phyloP scores from a whole-genome alignment of 768 basidiomycete species.

The Leccinellum luteum region DNA sequence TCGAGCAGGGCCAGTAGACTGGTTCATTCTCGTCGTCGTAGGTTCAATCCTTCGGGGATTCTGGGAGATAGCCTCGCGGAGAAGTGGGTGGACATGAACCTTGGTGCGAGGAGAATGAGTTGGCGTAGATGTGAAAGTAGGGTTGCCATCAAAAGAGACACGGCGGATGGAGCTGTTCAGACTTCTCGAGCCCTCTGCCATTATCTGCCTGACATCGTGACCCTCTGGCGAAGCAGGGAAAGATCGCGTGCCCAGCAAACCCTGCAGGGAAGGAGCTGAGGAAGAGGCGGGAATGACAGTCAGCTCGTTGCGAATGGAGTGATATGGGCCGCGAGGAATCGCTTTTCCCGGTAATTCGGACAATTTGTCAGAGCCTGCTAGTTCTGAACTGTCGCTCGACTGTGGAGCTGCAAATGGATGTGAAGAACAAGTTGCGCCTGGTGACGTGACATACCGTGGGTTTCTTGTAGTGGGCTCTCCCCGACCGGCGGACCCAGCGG shows the following conservation, averaged over 20 bases:
- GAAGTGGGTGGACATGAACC: constrained; percentile 31
- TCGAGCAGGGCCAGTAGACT: constrained; percentile 6
- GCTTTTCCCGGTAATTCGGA: constrained; percentile 37
- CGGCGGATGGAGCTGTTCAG: constrained; percentile 49
- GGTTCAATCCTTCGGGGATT: constrained; percentile 11
- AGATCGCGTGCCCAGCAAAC: constrained; percentile 21
- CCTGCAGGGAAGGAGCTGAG: constrained; percentile 42
- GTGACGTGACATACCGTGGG: constrained; percentile 12
- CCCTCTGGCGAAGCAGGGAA: constrained; percentile 14
- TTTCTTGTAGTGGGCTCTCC: neutral
- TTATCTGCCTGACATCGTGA: constrained; percentile 18
- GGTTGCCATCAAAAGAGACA: constrained; percentile 50
- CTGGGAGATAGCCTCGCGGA: constrained; percentile 14
- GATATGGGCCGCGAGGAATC: constrained; percentile 33
- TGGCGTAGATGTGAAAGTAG: constrained; percentile 34
- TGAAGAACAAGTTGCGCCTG: neutral
- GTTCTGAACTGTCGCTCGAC: constrained; percentile 14
- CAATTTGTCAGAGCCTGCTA: constrained; percentile 48
- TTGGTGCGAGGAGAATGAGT: constrained; percentile 30
- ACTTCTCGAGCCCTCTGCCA: constrained; percentile 39
- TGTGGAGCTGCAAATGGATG: constrained; percentile 4
- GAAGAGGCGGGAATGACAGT: constrained; percentile 40
- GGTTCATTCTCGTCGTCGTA: constrained; percentile 4
- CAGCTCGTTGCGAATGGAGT: constrained; percentile 30
- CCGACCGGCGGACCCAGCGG: neutral